Percentiles rank a stretch among this genome's conserved stretches.
phyloP scores from a whole-genome alignment of 177 flowering plant species.

The Vitis hybrid region DNA sequence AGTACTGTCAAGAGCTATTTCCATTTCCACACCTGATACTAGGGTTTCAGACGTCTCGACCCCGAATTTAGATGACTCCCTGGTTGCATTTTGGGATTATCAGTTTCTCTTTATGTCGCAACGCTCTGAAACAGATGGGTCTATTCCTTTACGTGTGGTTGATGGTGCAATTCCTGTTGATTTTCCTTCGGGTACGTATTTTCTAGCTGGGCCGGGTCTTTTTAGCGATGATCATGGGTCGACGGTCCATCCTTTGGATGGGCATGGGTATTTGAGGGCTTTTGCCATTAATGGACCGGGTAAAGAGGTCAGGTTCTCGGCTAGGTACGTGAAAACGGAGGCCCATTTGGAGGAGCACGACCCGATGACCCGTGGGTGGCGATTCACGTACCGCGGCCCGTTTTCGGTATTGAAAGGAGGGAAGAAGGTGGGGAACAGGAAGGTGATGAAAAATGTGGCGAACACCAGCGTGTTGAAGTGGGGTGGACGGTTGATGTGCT shows the following conservation, averaged over 20 bases:
- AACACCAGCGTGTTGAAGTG: conserved; percentile 85
- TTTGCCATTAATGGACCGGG: conserved; percentile 45
- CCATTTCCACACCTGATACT: conserved; percentile 29
- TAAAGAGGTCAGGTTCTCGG: conserved; percentile 58
- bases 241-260: conserved; percentile 90
- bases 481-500: conserved; percentile 74
- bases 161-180: conserved; percentile 71
- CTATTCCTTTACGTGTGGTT: conserved; percentile 42
- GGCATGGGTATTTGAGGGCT: conserved; percentile 88
- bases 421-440: conserved; percentile 65
- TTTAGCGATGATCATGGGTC: conserved; percentile 91
- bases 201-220: conserved; percentile 82
- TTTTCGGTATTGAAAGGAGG: conserved; percentile 87
- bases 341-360: conserved; percentile 81
- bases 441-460: conserved; percentile 98
- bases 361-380: conserved; percentile 61
- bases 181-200: conserved; percentile 91
- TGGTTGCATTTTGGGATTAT: conserved; percentile 82
- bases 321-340: conserved; percentile 78
- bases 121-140: conserved; percentile 51
- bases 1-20: conserved; percentile 23
- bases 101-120: conserved; percentile 84
- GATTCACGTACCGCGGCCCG: conserved; percentile 87
- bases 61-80: conserved; percentile 28
- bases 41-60: conserved; percentile 2